Evolutionary conservation across 371 early-diverging fungal genomes (phyloP), one percentile per base, ranked within the genome.

Genomic region (Actinomucor elegans): DNA sequence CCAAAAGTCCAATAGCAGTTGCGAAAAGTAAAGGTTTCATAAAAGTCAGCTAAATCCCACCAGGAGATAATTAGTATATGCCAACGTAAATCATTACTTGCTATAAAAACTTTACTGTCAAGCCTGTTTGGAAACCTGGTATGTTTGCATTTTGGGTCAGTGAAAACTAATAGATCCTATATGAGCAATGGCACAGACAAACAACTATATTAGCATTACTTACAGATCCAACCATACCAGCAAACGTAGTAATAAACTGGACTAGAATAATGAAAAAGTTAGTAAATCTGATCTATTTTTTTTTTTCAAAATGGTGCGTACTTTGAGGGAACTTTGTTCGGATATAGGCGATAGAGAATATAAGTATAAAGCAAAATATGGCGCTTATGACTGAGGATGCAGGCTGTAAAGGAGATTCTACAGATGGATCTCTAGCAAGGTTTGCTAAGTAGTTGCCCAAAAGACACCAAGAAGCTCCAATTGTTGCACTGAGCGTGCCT

Each of bases 41-140:
- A 53, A 64, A 71, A 11, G 52, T 33, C 61, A 66, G 64, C 75
- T 75, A 48, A 17, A 43, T n/a, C n/a, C n/a, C n/a, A n/a, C n/a
- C 31, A 31, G 5, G 31, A 31, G 31, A n/a, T n/a, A n/a, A n/a
- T n/a, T n/a, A n/a, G n/a, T n/a, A n/a, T n/a, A n/a, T n/a, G n/a
- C n/a, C n/a, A n/a, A n/a, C n/a, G n/a, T n/a, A n/a, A n/a, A n/a
- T n/a, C n/a, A n/a, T n/a, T n/a, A n/a, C n/a, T n/a, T n/a, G n/a
- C n/a, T n/a, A n/a, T n/a, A n/a, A 31, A 11, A 31, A 31, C 31
- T 55, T 40, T 64, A 69, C 70, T 15, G 59, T 48, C 14, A 62
- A 45, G 18, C 26, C 24, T 17, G 70, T 59, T 32, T 52, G 28
- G 20, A 69, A 69, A n/a, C 54, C 59, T 10, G 55, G 54, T 3